Evolutionary conservation across 306 rosid genomes (phyloP), one percentile per base, ranked within the genome.

Genomic region (Acacia acuminata): DNA sequence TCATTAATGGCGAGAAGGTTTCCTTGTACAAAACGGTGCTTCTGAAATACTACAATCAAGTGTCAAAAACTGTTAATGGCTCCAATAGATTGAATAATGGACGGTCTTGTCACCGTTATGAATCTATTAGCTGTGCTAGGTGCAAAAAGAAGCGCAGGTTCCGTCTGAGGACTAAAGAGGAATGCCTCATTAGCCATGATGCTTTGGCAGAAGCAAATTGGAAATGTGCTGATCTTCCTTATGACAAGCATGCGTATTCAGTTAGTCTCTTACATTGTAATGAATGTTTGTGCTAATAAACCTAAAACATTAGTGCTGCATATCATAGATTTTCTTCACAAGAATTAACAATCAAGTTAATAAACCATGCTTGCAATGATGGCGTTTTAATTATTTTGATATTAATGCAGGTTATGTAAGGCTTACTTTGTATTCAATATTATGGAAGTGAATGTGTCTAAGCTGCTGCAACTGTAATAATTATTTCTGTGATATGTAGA

Each of bases 121-220:
- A 95, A 88, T 95, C 93, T 82, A 80, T 92, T 69, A 88, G 90
- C 53, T 95, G 99, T 78, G 83, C 90, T 30, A 85, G 73, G 51
- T 95, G 99, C 90, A 86, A 84, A 84, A 93, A 95, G 88, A 95
- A 93, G 64, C 94, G 98, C 51, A 92, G 99, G 85, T 95, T 95
- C 82, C 98, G 97, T 16, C 90, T 95, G 84, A 88, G 99, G 79
- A 87, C 96, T 34, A 90, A 90, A 79, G 99, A 95, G 89, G 98
- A 95, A 83, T 95, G 98, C 67, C 92, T 89, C 60, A 22, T 90
- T 83, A 91, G 93, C 87, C 99, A 95, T 81, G 99, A 95, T 86
- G 97, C 97, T 82, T 79, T 92, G 79, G 96, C 94, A 69, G 96
- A 90, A 81, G 81, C 66, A 32, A 89, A 90, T 68, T 95, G 99